Evolutionary conservation across 257 asterid genomes (phyloP).

Genomic region (Solanum rostratum): DNA sequence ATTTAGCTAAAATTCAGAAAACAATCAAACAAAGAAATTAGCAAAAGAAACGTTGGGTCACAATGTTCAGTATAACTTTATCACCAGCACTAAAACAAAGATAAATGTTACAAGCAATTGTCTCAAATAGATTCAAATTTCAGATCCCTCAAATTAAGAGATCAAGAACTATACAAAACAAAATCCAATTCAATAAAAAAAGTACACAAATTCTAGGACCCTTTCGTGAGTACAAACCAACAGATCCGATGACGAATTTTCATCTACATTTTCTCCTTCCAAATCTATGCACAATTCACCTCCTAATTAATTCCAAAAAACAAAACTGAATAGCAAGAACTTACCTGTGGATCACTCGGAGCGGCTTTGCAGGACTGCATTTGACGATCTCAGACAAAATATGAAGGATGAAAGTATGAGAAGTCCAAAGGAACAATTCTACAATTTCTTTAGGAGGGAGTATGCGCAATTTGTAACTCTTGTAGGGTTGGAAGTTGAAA

Average conservation of each 20-base stretch:
- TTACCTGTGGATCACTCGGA: neutral
- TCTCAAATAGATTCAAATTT: neutral
- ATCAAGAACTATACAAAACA: neutral
- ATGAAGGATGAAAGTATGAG: neutral
- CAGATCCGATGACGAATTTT: neutral
- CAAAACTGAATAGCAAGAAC: neutral
- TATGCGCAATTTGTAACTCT: neutral
- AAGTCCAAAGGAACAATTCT: neutral
- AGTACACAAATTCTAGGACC: neutral
- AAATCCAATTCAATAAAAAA: neutral
- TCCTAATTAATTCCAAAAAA: neutral
- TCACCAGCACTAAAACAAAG: neutral
- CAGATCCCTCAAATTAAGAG: neutral
- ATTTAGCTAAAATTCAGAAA: neutral
- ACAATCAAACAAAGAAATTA: neutral
- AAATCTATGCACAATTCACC: neutral
- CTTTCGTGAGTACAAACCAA: neutral
- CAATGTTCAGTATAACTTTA: neutral
- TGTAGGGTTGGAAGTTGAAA: neutral
- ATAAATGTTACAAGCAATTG: neutral
- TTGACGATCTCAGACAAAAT: neutral
- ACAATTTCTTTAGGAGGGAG: neutral
- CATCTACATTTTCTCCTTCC: neutral
- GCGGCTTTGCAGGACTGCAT: neutral
- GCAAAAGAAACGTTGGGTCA: neutral